A percentile compares a stretch with the other conserved stretches of the same genome.
Evolutionary conservation across 208 protist genomes (phyloP).

Genomic region (Leishmania gerbilli): DNA sequence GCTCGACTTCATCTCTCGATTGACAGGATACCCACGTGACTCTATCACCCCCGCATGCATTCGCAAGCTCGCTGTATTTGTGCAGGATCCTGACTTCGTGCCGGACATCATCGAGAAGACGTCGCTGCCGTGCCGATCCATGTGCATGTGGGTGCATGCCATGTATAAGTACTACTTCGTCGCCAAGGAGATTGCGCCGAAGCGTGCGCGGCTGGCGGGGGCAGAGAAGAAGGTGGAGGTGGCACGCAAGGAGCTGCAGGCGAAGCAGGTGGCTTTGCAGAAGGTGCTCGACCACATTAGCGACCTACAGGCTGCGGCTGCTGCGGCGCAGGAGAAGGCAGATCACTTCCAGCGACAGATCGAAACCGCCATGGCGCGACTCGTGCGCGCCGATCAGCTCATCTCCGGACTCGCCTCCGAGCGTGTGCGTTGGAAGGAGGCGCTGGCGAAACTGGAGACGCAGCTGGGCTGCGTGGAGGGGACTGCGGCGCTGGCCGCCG

Average conservation of each 20-base stretch:
- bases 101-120: slow-evolving; percentile 93
- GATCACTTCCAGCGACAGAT: slow-evolving; percentile 89
- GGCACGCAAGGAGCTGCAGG: slow-evolving; percentile 52
- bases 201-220: slow-evolving; percentile 71
- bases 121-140: slow-evolving; percentile 91
- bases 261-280: slow-evolving; percentile 73
- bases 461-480: slow-evolving; percentile 70
- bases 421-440: slow-evolving; percentile 71
- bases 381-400: slow-evolving; percentile 88
- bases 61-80: slow-evolving; percentile 89
- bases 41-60: slow-evolving; percentile 80
- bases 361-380: slow-evolving; percentile 74
- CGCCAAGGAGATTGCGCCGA: slow-evolving; percentile 89
- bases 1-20: slow-evolving; percentile 88
- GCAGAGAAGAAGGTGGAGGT: slow-evolving; percentile 83
- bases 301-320: slow-evolving; percentile 69
- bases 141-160: slow-evolving; percentile 96
- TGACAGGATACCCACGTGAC: slow-evolving; percentile 92
- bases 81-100: slow-evolving; percentile 92
- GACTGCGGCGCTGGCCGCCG: slow-evolving; percentile 82
- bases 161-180: slow-evolving; percentile 95
- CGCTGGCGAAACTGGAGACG: slow-evolving; percentile 62
- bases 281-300: slow-evolving; percentile 79
- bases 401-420: slow-evolving; percentile 86
- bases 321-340: slow-evolving; percentile 78